These are phyloP conservation scores for Aphanomyces astaci DNA, from an alignment of 352 stramenopile species.

Conservation along the genomic window DNA sequence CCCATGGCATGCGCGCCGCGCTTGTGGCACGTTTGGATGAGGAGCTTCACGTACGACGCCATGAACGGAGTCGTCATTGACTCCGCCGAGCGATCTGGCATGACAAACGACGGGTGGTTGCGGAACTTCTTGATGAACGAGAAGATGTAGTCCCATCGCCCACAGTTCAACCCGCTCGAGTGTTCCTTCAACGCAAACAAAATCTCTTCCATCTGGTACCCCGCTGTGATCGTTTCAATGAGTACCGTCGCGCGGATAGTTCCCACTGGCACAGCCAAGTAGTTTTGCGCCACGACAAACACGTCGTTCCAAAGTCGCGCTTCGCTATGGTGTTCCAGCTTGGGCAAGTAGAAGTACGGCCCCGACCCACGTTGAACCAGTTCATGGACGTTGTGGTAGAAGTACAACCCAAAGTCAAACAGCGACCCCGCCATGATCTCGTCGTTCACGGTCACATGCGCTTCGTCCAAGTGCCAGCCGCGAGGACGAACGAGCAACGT, in stretches of 20 bases:
- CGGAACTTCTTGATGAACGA: constrained; percentile 96
- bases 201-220: constrained; percentile 96
- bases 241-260: constrained; percentile 91
- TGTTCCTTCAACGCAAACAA: constrained; percentile 93
- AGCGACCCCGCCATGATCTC: constrained; percentile 87
- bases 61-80: constrained; percentile 94
- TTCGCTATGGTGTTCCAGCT: constrained; percentile 92
- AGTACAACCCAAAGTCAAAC: constrained; percentile 95
- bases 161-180: constrained; percentile 93
- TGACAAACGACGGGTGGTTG: constrained; percentile 84
- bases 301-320: constrained; percentile 96
- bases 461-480: constrained; percentile 93
- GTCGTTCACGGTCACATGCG: constrained; percentile 91
- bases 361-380: constrained; percentile 75
- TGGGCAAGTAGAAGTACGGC: constrained; percentile 94
- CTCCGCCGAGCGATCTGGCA: constrained; percentile 88
- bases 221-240: constrained; percentile 95
- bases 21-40: constrained; percentile 93
- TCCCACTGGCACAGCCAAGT: constrained; percentile 83
- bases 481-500: constrained; percentile 88
- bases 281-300: constrained; percentile 88
- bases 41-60: constrained; percentile 89
- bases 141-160: constrained; percentile 97
- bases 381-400: constrained; percentile 92
- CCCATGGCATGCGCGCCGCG: constrained; percentile 94